phyloP scores from a whole-genome alignment of 192 early-diverging fungal species.

The Backusella tuberculispora region DNA sequence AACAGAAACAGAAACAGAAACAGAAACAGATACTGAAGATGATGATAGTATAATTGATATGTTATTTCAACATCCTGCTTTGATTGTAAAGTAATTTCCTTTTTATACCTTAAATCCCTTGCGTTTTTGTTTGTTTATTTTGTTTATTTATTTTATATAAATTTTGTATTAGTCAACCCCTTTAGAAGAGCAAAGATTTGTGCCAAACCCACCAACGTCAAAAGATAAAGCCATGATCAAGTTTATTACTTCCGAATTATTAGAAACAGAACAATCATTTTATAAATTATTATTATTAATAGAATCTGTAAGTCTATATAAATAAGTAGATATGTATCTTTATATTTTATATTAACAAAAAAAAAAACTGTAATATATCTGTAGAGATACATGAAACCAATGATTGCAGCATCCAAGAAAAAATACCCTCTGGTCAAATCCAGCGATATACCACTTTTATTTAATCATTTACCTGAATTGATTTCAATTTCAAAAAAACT shows the following conservation, averaged over 20 bases:
- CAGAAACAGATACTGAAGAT: neutral
- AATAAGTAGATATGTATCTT: neutral
- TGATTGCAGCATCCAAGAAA: constrained; percentile 36
- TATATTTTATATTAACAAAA: neutral
- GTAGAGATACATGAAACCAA: constrained; percentile 47
- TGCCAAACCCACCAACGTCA: constrained; percentile 8
- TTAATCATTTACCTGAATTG: constrained; percentile 39
- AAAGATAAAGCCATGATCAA: constrained; percentile 18
- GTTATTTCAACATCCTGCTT: neutral
- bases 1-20: neutral
- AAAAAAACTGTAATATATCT: neutral
- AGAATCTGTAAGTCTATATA: constrained; percentile 19
- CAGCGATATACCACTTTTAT: constrained; percentile 39
- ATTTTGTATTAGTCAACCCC: constrained; percentile 1
- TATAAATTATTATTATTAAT: constrained; percentile 20
- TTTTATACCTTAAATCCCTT: constrained; percentile 12
- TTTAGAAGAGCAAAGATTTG: constrained; percentile 25
- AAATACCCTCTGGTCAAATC: constrained; percentile 37
- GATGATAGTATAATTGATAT: neutral
- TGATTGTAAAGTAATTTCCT: constrained; percentile 17
- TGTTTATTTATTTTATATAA: neutral
- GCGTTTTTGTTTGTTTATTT: neutral
- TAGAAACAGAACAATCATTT: constrained; percentile 28
- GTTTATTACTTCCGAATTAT: constrained; percentile 32
- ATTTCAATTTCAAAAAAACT: constrained; percentile 34